These are phyloP conservation scores for Ustilago vetiveriae DNA, from an alignment of 1,284 basidiomycete genomes.

Conservation along the genomic window DNA sequence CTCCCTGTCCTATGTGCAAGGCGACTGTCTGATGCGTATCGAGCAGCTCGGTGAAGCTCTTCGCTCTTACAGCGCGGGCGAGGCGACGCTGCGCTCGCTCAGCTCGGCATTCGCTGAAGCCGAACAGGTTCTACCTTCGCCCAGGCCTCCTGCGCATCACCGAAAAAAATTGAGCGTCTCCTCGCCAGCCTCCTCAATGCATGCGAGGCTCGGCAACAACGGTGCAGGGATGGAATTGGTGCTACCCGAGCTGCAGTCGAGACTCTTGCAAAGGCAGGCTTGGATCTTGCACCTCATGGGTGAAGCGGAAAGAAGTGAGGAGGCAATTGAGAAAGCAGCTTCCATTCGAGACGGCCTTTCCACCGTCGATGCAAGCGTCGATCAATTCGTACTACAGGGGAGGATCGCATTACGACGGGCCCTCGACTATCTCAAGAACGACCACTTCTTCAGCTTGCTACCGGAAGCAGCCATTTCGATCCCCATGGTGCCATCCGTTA, in stretches of 20 bases:
- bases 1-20: slow-evolving; percentile 41
- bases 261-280: slow-evolving; percentile 50
- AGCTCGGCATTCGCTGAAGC: slow-evolving; percentile 30
- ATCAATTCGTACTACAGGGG: slow-evolving; percentile 43
- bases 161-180: slow-evolving; percentile 22
- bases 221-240: slow-evolving; percentile 21
- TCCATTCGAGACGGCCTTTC: slow-evolving; percentile 25
- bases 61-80: slow-evolving; percentile 33
- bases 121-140: slow-evolving; percentile 33
- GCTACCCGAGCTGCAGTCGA: slow-evolving; percentile 47
- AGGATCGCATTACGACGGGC: slow-evolving; percentile 43
- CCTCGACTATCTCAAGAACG: slow-evolving; percentile 45
- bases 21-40: slow-evolving; percentile 46
- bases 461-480: slow-evolving; percentile 58
- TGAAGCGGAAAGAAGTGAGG: slow-evolving; percentile 27
- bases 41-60: slow-evolving; percentile 44
- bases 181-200: slow-evolving; percentile 14
- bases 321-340: slow-evolving; percentile 39
- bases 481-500: slow-evolving; percentile 50
- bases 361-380: slow-evolving; percentile 21
- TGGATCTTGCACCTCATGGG: slow-evolving; percentile 50
- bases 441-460: slow-evolving; percentile 58
- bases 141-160: slow-evolving; percentile 9
- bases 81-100: slow-evolving; percentile 43
- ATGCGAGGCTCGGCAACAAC: slow-evolving; percentile 15